Conservation (phyloP, 768 basidiomycete genomes). For the Tricholomella constricta region DNA sequence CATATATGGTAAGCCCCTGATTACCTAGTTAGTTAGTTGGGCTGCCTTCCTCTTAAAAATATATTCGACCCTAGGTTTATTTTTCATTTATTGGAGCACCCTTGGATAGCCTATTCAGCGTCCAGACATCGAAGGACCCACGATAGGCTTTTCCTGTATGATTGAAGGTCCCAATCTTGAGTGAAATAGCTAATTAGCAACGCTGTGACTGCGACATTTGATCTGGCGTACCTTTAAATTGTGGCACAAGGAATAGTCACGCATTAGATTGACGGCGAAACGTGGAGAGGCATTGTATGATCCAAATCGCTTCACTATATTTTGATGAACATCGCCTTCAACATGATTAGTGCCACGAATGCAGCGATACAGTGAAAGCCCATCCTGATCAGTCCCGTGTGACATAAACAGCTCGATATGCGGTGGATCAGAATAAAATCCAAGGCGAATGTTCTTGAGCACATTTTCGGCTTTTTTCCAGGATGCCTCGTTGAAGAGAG, state of each 20-base stretch:
- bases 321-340: conserved; percentile 21
- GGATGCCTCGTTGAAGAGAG: neutral
- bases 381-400: conserved; percentile 12
- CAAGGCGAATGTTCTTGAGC: conserved; percentile 20
- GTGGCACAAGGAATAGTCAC: conserved; percentile 11
- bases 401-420: conserved; percentile 9
- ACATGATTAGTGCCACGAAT: conserved; percentile 23
- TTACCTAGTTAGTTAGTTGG: no score
- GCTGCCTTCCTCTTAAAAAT: no score
- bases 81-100: no score
- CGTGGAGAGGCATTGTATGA: conserved; percentile 13
- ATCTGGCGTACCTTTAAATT: conserved; percentile 11
- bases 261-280: conserved; percentile 13
- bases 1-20: no score
- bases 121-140: no score
- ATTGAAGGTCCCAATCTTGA: no score
- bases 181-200: no score
- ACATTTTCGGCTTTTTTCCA: conserved; percentile 2
- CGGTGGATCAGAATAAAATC: conserved; percentile 24
- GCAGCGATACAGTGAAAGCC: conserved; percentile 20
- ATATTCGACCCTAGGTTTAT: no score
- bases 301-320: conserved; percentile 9
- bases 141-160: no score
- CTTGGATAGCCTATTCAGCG: no score
- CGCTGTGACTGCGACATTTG: no score